Evolutionary conservation across 2,329 filamentous ascomycete species (phyloP).

Genomic region (Nemania serpens): DNA sequence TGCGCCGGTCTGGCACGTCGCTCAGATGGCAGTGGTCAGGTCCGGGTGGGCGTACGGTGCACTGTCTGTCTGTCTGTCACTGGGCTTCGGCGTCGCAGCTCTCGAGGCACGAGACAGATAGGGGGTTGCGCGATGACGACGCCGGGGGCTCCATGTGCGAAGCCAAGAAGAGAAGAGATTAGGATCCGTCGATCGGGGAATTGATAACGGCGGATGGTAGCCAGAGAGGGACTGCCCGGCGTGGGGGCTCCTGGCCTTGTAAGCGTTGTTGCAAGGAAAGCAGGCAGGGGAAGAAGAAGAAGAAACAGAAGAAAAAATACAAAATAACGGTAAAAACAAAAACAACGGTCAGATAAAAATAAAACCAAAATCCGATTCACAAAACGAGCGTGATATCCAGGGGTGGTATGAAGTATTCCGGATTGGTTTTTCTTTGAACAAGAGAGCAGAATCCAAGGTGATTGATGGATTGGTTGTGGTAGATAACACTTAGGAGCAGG

Average conservation of each 20-base stretch:
- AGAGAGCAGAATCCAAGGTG: conserved; percentile 11
- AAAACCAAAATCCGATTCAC: background rate
- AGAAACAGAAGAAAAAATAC: no score
- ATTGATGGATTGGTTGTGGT: background rate
- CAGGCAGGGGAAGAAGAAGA: background rate
- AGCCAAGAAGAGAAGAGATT: conserved; percentile 24
- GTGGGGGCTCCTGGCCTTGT: conserved; percentile 6
- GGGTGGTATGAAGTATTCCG: conserved; percentile 1
- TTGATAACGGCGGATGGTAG: conserved; percentile 2
- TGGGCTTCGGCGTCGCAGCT: conserved; percentile 13
- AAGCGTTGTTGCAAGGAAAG: background rate
- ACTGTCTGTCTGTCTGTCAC: background rate
- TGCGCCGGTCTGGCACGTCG: conserved; percentile 24
- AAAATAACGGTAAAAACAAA: background rate
- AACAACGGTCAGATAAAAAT: background rate
- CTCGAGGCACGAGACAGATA: conserved; percentile 13
- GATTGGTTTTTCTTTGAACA: conserved; percentile 9
- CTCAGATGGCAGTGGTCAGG: conserved; percentile 10
- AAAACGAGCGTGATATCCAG: conserved; percentile 26
- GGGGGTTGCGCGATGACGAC: conserved; percentile 25
- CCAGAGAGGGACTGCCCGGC: conserved; percentile 9
- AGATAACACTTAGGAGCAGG: no score
- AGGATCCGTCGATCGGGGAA: conserved; percentile 13
- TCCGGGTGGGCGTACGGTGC: background rate
- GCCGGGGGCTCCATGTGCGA: conserved; percentile 27